phyloP scores from a whole-genome alignment of 176 grass and related monocot species.

The Musa acuminata region DNA sequence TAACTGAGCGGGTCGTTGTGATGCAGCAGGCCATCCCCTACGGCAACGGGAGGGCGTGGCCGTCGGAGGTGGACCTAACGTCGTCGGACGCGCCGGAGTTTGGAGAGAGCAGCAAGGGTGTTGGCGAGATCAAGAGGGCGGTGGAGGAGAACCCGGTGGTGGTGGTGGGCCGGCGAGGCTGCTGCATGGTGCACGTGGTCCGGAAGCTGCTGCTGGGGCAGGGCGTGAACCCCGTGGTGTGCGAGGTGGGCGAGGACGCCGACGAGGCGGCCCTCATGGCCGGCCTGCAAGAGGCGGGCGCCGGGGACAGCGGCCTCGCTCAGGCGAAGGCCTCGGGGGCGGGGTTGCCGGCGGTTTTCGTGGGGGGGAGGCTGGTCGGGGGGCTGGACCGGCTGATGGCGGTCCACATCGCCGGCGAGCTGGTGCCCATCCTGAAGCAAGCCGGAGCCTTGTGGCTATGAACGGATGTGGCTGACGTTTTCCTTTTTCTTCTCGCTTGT shows the following conservation, averaged over 20 bases:
- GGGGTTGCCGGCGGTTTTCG: conserved; percentile 60
- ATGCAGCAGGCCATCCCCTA: conserved; percentile 1
- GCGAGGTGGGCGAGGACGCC: conserved; percentile 48
- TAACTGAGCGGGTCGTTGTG: not conserved
- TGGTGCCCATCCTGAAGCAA: conserved; percentile 86
- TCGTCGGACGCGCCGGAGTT: not conserved
- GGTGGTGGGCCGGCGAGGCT: conserved; percentile 51
- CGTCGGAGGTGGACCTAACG: not conserved
- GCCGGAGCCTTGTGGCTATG: conserved; percentile 91
- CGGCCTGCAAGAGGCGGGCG: not conserved
- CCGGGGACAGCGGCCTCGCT: not conserved
- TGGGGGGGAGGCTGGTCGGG: conserved; percentile 67
- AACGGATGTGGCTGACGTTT: not conserved
- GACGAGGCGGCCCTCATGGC: conserved; percentile 25
- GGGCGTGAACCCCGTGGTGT: conserved; percentile 77
- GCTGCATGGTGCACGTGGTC: conserved; percentile 98
- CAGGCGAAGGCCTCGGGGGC: not conserved
- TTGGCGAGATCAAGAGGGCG: conserved; percentile 34
- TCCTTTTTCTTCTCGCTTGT: not conserved
- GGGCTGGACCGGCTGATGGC: conserved; percentile 90
- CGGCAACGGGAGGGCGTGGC: not conserved
- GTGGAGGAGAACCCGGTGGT: conserved; percentile 76
- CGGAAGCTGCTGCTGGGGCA: conserved; percentile 57
- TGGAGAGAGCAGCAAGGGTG: conserved; percentile 18
- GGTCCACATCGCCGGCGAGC: conserved; percentile 93